phyloP scores from a whole-genome alignment of 1,139 yeast genomes.

The Scheffersomyces segobiensis region DNA sequence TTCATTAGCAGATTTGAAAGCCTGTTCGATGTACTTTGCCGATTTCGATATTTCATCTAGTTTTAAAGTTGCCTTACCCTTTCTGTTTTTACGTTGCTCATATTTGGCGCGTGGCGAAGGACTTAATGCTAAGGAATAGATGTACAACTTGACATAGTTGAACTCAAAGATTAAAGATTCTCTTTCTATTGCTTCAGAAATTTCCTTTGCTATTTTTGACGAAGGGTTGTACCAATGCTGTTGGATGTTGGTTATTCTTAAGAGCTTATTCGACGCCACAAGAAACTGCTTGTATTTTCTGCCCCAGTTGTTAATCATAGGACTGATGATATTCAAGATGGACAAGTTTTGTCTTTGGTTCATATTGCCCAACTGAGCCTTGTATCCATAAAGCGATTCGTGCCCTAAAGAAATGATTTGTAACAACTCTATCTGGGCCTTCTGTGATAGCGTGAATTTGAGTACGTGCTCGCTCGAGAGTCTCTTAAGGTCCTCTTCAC shows the following conservation, averaged over 20 bases:
- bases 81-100: conserved; percentile 18
- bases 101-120: conserved; percentile 28
- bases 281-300: conserved; percentile 58
- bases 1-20: conserved; percentile 83
- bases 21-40: conserved; percentile 77
- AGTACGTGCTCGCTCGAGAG: conserved; percentile 27
- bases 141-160: conserved; percentile 79
- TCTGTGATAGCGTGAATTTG: conserved; percentile 61
- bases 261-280: conserved; percentile 41
- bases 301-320: conserved; percentile 79
- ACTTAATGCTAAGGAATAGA: conserved; percentile 77
- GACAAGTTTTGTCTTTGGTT: conserved; percentile 70
- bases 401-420: conserved; percentile 83
- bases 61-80: conserved; percentile 37
- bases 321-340: conserved; percentile 69
- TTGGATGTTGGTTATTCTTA: conserved; percentile 28
- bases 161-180: conserved; percentile 81
- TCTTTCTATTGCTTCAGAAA: conserved; percentile 50
- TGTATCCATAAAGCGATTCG: conserved; percentile 73
- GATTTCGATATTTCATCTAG: conserved; percentile 72
- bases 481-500: conserved; percentile 38
- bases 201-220: conserved; percentile 39
- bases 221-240: conserved; percentile 35
- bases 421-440: conserved; percentile 75
- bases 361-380: conserved; percentile 54